Evolutionary conservation across 352 stramenopile genomes (phyloP).

Genomic region (Globisporangium recalcitrans): DNA sequence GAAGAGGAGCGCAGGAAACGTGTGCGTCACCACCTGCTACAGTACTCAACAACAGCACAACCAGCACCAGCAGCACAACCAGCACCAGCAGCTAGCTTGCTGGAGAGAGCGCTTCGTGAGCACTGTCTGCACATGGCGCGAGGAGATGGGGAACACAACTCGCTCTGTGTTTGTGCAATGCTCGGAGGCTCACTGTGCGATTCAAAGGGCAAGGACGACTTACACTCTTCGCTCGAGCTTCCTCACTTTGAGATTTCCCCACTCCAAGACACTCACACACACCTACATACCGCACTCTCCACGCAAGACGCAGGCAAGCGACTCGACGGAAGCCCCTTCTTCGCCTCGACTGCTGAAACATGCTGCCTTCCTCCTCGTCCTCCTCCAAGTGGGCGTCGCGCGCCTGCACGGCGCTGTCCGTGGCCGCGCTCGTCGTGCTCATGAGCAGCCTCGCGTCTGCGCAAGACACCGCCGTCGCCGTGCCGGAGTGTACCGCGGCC

Average conservation of each 20-base stretch:
- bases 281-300: too few relatives aligned
- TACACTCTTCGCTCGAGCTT: not conserved
- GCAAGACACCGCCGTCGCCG: constrained; percentile 1
- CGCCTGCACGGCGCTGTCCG: constrained; percentile 9
- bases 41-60: not conserved
- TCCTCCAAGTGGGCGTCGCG: constrained; percentile 12
- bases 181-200: not conserved
- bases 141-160: not conserved
- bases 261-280: constrained; percentile 12
- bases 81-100: too few relatives aligned
- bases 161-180: constrained; percentile 4
- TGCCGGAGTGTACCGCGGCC: constrained; percentile 12
- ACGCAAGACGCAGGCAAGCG: not conserved
- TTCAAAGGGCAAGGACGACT: not conserved
- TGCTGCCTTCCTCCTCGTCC: constrained; percentile 8
- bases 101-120: not conserved
- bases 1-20: not conserved
- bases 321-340: too few relatives aligned
- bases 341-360: not conserved
- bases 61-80: not conserved
- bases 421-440: constrained; percentile 15
- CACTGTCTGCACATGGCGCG: not conserved
- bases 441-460: constrained; percentile 11
- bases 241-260: constrained; percentile 16
- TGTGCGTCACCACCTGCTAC: not conserved